Conservation (phyloP, 352 stramenopile genomes). For the Phytophthora podocarpi region DNA sequence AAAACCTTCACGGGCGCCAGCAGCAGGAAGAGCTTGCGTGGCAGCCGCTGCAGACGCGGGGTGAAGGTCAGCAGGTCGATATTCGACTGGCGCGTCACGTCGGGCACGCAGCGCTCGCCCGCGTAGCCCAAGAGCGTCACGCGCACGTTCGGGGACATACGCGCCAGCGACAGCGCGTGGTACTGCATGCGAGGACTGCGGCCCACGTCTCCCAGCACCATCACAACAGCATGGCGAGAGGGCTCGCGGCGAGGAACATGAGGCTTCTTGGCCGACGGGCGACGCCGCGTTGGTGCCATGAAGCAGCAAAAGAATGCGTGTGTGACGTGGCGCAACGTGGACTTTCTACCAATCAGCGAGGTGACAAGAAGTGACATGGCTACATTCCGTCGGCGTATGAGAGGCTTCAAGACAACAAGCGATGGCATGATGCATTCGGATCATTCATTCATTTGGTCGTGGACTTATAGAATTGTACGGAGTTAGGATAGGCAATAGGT, state of each 20-base stretch:
- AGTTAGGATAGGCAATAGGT: conserved; percentile 23
- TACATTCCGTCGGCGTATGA: too few relatives aligned
- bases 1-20: conserved; percentile 77
- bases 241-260: conserved; percentile 1
- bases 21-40: conserved; percentile 43
- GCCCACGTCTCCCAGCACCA: conserved; percentile 96
- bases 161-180: conserved; percentile 95
- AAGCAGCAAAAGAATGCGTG: not conserved
- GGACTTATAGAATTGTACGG: conserved; percentile 11
- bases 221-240: conserved; percentile 81
- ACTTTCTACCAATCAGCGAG: conserved; percentile 28
- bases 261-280: conserved; percentile 23
- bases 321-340: conserved; percentile 8
- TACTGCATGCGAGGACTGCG: conserved; percentile 99
- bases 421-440: too few relatives aligned
- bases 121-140: conserved; percentile 95
- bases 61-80: conserved; percentile 81
- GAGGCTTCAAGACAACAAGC: too few relatives aligned
- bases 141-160: conserved; percentile 54
- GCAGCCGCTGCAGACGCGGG: conserved; percentile 64
- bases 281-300: conserved; percentile 18
- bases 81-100: conserved; percentile 63
- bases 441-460: conserved; percentile 7
- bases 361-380: conserved; percentile 3
- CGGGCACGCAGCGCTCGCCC: conserved; percentile 89